phyloP scores from a whole-genome alignment of 371 early-diverging fungal genomes.

The Zychaea mexicana region DNA sequence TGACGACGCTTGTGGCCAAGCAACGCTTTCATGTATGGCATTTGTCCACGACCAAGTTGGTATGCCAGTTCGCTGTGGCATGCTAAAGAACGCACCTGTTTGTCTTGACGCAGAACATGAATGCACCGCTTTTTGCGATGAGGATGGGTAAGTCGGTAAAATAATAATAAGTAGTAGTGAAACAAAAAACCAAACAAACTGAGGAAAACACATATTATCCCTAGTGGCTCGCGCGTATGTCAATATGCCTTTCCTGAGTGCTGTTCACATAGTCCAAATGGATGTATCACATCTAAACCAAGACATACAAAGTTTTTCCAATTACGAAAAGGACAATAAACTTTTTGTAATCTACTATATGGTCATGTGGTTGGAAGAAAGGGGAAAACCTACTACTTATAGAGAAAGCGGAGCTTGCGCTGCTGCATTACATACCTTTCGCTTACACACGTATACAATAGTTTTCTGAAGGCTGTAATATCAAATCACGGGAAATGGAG shows the following conservation, averaged over 20 bases:
- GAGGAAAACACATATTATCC: no score
- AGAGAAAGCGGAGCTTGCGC: no score
- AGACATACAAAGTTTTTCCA: not conserved
- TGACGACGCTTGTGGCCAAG: slow-evolving; percentile 10
- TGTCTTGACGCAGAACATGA: not conserved
- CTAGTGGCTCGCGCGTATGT: slow-evolving; percentile 17
- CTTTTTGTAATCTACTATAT: no score
- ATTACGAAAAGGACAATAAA: not conserved
- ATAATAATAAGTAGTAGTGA: no score
- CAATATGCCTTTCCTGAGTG: slow-evolving; percentile 12
- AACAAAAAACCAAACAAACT: not conserved
- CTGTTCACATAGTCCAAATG: slow-evolving; percentile 10
- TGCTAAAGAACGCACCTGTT: slow-evolving; percentile 10
- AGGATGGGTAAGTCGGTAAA: slow-evolving; percentile 13
- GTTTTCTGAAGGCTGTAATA: no score
- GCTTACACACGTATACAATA: no score
- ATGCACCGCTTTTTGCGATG: slow-evolving; percentile 19
- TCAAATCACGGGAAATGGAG: no score
- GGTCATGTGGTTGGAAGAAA: no score
- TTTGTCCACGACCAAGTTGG: slow-evolving; percentile 7
- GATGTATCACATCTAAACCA: slow-evolving; percentile 9
- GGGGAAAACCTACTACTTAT: no score
- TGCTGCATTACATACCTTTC: no score
- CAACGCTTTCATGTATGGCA: slow-evolving; percentile 10
- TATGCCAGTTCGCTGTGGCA: slow-evolving; percentile 14